Conservation (phyloP, 352 stramenopile genomes). For the Blastocystis sp. region DNA sequence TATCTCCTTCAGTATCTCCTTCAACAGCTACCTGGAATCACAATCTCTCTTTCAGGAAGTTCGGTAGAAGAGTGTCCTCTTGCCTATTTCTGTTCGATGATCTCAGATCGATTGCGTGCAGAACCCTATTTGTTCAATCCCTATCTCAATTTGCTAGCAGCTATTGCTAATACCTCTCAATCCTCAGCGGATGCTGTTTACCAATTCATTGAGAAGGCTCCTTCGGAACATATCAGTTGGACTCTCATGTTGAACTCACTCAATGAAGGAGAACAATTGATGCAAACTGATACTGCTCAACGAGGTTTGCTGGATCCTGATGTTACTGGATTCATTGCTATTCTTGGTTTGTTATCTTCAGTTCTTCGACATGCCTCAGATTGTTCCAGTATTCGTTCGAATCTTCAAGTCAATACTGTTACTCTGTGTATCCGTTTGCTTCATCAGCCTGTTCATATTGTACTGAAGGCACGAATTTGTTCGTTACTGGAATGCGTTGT, state of each 20-base stretch:
- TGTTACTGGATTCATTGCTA: constrained; percentile 41
- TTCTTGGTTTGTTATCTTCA: background rate
- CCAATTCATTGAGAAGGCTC: constrained; percentile 41
- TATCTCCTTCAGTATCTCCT: constrained; percentile 35
- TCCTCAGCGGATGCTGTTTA: constrained; percentile 29
- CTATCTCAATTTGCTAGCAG: constrained; percentile 19
- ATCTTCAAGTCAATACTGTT: constrained; percentile 25
- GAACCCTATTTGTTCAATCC: constrained; percentile 58
- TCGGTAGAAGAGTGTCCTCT: constrained; percentile 36
- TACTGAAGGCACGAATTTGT: constrained; percentile 16
- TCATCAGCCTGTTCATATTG: constrained; percentile 32
- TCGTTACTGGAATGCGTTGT: background rate
- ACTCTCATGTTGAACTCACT: constrained; percentile 36
- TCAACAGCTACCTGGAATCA: background rate
- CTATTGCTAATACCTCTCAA: background rate
- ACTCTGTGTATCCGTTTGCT: constrained; percentile 21
- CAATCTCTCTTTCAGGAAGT: background rate
- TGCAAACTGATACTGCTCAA: constrained; percentile 10
- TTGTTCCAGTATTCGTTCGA: constrained; percentile 25
- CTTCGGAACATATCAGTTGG: constrained; percentile 44
- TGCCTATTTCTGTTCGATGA: constrained; percentile 43
- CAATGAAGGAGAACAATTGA: background rate
- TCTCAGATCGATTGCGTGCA: constrained; percentile 12
- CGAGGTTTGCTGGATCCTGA: constrained; percentile 29
- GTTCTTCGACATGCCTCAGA: background rate